Evolutionary conservation across 1,284 basidiomycete genomes (phyloP).

Genomic region (Trametes pubescens): DNA sequence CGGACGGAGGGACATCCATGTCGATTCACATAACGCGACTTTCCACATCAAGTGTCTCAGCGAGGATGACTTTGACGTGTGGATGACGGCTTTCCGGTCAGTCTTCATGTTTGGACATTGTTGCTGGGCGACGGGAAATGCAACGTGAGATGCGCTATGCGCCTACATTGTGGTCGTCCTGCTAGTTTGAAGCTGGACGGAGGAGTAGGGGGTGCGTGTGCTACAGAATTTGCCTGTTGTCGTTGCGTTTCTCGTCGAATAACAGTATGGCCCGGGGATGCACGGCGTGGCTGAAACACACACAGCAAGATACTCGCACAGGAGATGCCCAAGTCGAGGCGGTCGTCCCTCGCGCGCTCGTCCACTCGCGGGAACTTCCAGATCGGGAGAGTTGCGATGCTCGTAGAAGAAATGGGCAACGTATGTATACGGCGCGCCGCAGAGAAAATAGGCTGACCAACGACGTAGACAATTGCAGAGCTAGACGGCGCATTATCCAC

Average conservation of each 20-base stretch:
- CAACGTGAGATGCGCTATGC: no score
- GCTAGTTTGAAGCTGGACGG: no score
- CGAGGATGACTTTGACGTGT: constrained; percentile 72
- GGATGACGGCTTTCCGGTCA: constrained; percentile 80
- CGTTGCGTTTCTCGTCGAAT: no score
- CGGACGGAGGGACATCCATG: constrained; percentile 77
- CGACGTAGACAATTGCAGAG: constrained; percentile 41
- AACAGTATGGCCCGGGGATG: no score
- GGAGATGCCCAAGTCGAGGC: constrained; percentile 51
- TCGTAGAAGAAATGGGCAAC: constrained; percentile 69
- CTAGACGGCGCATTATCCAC: constrained; percentile 37
- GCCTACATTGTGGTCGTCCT: no score
- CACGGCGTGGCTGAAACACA: neutral
- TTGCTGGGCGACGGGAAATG: no score
- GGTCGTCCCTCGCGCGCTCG: constrained; percentile 51
- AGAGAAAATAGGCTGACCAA: constrained; percentile 7
- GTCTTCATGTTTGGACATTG: constrained; percentile 10
- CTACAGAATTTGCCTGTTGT: no score
- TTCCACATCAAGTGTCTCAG: constrained; percentile 83
- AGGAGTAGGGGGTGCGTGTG: no score
- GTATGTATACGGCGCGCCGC: constrained; percentile 46
- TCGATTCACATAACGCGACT: constrained; percentile 78
- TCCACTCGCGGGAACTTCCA: constrained; percentile 36
- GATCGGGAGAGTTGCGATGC: constrained; percentile 53
- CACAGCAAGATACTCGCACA: constrained; percentile 64